Percentiles rank a stretch among this genome's conserved stretches.
Conservation (phyloP, 768 basidiomycete species). For the Termitomyces eurrhizus region DNA sequence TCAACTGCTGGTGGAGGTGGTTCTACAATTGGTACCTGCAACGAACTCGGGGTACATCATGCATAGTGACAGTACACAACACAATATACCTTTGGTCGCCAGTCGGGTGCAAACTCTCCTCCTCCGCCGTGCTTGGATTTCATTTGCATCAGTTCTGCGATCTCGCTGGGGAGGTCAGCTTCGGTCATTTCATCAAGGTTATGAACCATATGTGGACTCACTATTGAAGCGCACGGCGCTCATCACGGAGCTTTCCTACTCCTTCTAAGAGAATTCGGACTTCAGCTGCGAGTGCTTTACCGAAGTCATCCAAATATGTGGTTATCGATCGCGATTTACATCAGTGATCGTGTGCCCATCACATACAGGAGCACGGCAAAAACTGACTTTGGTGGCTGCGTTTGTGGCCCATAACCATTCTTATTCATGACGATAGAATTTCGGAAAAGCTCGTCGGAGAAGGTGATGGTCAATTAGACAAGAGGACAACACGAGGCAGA, state of each 20-base stretch:
- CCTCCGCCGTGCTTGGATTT: constrained; percentile 80
- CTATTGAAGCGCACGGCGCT: constrained; percentile 73
- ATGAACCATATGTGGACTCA: constrained; percentile 31
- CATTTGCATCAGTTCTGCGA: constrained; percentile 78
- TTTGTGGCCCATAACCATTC: constrained; percentile 18
- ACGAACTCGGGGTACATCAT: background rate
- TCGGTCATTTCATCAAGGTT: background rate
- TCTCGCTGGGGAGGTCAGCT: constrained; percentile 49
- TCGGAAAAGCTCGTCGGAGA: background rate
- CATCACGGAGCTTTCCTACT: constrained; percentile 77
- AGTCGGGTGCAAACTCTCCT: constrained; percentile 74
- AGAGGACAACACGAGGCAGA: constrained; percentile 9
- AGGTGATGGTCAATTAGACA: background rate
- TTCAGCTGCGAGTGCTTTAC: constrained; percentile 75
- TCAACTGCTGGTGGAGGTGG: constrained; percentile 38
- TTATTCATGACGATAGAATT: constrained; percentile 11
- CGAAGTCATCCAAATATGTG: constrained; percentile 78
- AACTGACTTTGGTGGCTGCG: constrained; percentile 8
- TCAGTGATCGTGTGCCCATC: background rate
- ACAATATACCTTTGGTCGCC: constrained; percentile 64
- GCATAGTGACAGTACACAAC: constrained; percentile 7
- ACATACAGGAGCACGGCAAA: background rate
- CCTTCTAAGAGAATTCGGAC: constrained; percentile 75
- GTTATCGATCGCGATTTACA: background rate
- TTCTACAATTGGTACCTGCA: constrained; percentile 27